Base-by-base conservation (phyloP, 2,329 filamentous ascomycete species). In the Verticillium zaregamsianum region DNA sequence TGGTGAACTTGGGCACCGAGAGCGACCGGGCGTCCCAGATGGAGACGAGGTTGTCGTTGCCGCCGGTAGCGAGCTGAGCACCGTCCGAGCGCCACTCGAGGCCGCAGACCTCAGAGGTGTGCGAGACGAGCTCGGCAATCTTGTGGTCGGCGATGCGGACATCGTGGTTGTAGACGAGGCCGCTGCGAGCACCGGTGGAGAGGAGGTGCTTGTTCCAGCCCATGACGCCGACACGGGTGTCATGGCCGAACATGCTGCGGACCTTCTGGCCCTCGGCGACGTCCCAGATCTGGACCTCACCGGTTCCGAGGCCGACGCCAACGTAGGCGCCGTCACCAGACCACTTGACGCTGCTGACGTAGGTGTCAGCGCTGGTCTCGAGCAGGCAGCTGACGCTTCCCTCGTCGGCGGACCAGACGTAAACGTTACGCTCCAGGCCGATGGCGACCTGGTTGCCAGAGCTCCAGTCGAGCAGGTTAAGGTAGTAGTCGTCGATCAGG, bases 201-300 rank as follows among this genome's bases (percentile, higher is more conserved):
- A 99, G 86, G 62, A 96, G 87, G 79, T 98, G 95, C 86, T 98
- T 98, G 84, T 92, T 97, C 95, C 95, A 99, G 72, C 93, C 92
- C 93, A 98, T 97, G 67, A 97, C 94, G 73, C 93, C 92, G 66
- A 99, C 94, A 61, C 95, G 93, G 45, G 92, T 94, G 72, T 98
- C 94, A 74, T 99, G 95, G 64, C 95, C 95, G 74, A 93, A 91
- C 95, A 99, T 99, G 83, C 93, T 97, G 76, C 95, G 93, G 63
- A 99, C 90, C 85, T 98, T 98, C 72, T 88, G 90, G 65, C 90
- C 88, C 77, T 99, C 95, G 70, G 96, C 91, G 32, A 97, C 94
- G 71, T 98, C 95, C 94, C 95, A 99, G 79, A 99, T 99, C 80
- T 99, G 95, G 40, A 99, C 92, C 77, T 99, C 95, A 63, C 95